These are phyloP conservation scores for Staphylotrichum longicolle DNA, from an alignment of 495 filamentous ascomycete species.

Conservation along the genomic window DNA sequence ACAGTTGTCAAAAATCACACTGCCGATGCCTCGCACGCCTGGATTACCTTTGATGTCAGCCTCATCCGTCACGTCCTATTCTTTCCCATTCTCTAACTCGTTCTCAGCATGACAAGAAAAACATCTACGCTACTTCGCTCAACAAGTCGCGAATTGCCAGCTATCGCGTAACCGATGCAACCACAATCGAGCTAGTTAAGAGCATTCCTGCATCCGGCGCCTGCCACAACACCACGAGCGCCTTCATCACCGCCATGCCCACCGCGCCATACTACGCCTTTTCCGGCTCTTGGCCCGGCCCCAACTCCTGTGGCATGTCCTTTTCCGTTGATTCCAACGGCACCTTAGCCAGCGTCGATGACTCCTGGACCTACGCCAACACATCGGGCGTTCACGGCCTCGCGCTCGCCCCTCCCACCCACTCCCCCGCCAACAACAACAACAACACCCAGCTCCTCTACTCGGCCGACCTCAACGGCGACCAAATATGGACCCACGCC, in stretches of 20 bases:
- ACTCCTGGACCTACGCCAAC: constrained; percentile 30
- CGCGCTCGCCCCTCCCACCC: constrained; percentile 24
- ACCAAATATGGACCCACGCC: constrained; percentile 39
- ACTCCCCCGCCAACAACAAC: neutral
- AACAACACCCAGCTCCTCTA: constrained; percentile 25
- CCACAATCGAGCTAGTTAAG: constrained; percentile 59
- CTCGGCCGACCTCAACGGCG: constrained; percentile 35
- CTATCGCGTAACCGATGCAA: constrained; percentile 50
- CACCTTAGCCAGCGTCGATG: constrained; percentile 25
- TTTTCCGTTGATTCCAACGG: constrained; percentile 34
- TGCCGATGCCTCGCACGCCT: constrained; percentile 30
- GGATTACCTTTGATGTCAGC: constrained; percentile 39
- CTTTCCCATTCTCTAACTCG: neutral
- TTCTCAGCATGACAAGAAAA: constrained; percentile 37
- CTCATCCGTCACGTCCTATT: neutral
- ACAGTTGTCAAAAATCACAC: constrained; percentile 22
- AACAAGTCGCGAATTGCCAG: constrained; percentile 31
- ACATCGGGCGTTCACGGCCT: constrained; percentile 38
- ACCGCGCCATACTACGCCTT: constrained; percentile 35
- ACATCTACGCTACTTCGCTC: constrained; percentile 35
- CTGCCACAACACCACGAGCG: constrained; percentile 30
- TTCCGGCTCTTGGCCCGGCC: constrained; percentile 33
- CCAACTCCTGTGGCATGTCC: constrained; percentile 35
- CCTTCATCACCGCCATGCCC: constrained; percentile 30
- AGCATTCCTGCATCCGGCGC: constrained; percentile 64